Evolutionary conservation across 2,329 filamentous ascomycete species (phyloP).

Genomic region (Leptosphaerulina australis): DNA sequence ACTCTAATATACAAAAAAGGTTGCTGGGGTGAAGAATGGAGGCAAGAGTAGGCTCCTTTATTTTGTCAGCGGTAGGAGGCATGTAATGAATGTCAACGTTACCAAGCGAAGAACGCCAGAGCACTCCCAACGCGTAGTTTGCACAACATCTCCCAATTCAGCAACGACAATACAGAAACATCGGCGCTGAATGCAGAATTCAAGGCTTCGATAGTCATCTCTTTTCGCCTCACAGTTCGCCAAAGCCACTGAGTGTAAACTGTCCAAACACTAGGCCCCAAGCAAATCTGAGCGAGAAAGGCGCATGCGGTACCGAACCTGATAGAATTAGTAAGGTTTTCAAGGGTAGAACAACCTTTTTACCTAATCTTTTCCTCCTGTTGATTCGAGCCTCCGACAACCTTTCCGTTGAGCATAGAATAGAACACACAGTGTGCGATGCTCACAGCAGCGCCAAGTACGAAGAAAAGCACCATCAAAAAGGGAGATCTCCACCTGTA

Average conservation of each 20-base stretch:
- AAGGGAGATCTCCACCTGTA: slow-evolving; percentile 21
- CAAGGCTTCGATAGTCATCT: slow-evolving; percentile 17
- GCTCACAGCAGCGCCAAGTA: slow-evolving; percentile 20
- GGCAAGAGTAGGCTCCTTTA: slow-evolving; percentile 20
- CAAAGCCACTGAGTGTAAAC: slow-evolving; percentile 26
- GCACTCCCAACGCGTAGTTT: slow-evolving; percentile 19
- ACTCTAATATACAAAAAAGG: slow-evolving; percentile 21
- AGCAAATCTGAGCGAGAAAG: slow-evolving; percentile 22
- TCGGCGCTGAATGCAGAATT: slow-evolving; percentile 21
- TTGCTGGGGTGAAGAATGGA: slow-evolving; percentile 25
- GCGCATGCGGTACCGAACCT: slow-evolving; percentile 26
- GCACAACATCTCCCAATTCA: slow-evolving; percentile 20
- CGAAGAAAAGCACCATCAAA: slow-evolving; percentile 17
- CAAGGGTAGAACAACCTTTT: too few relatives aligned
- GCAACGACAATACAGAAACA: slow-evolving; percentile 16
- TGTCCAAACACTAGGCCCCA: slow-evolving; percentile 17
- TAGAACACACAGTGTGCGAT: slow-evolving; percentile 25
- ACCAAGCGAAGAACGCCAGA: slow-evolving; percentile 24
- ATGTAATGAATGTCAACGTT: background rate
- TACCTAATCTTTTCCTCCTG: slow-evolving; percentile 24
- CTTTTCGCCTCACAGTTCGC: slow-evolving; percentile 20
- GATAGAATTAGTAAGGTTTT: background rate
- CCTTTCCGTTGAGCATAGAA: slow-evolving; percentile 7
- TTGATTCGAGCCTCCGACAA: slow-evolving; percentile 17
- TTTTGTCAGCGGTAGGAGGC: background rate